Conservation (phyloP, 2,329 filamentous ascomycete species). For the Trichoderma atroviride region DNA sequence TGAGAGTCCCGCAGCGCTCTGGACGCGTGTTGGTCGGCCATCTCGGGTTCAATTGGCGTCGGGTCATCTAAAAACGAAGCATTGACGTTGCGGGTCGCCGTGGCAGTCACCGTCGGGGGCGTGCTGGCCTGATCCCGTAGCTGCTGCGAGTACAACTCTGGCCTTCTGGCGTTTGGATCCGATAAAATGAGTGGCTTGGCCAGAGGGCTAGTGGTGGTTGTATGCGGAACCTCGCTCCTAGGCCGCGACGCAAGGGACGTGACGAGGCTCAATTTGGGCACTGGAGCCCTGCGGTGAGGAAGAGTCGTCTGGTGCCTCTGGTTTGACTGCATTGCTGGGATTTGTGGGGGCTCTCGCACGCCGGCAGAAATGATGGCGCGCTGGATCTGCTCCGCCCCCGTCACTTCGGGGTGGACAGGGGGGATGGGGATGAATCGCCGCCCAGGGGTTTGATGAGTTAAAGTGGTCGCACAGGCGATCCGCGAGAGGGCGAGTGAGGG, state of each 20-base stretch:
- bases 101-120: slow-evolving; percentile 19
- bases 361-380: slow-evolving; percentile 22
- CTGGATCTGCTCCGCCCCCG: slow-evolving; percentile 26
- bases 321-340: slow-evolving; percentile 20
- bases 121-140: slow-evolving; percentile 16
- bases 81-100: slow-evolving; percentile 30
- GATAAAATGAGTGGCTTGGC: slow-evolving; percentile 28
- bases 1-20: slow-evolving; percentile 66
- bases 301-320: slow-evolving; percentile 13
- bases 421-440: slow-evolving; percentile 8
- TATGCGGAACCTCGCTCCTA: slow-evolving; percentile 23
- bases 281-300: slow-evolving; percentile 19
- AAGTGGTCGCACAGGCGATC: neutral
- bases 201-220: slow-evolving; percentile 25
- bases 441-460: neutral
- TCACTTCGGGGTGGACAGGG: slow-evolving; percentile 17
- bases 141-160: slow-evolving; percentile 23
- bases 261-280: slow-evolving; percentile 25
- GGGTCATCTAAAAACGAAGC: slow-evolving; percentile 35
- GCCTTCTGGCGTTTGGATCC: slow-evolving; percentile 19
- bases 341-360: slow-evolving; percentile 20
- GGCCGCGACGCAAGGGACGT: slow-evolving; percentile 28
- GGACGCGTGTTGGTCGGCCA: slow-evolving; percentile 34
- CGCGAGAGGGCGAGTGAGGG: neutral
- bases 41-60: slow-evolving; percentile 30